Base-by-base conservation (phyloP, 1,284 basidiomycete species). In the Ustilago shanxiensis region DNA sequence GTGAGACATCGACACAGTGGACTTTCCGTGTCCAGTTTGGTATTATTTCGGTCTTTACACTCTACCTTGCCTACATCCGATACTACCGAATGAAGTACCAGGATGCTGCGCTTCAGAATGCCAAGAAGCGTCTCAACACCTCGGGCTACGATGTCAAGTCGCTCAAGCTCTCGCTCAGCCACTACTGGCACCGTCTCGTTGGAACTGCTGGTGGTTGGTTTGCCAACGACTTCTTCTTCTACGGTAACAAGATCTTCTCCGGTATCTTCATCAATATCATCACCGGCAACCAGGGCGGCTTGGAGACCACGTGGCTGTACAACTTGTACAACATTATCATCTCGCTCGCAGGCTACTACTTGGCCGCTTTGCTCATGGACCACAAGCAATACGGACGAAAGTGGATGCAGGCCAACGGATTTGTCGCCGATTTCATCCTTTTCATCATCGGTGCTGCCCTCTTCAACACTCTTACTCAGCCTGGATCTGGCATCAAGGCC, bases 11-110 rank as follows among this genome's bases (percentile, higher is more conserved):
- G 1, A 87, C 87, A 10, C 89, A 90, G 80, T 89, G 87, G 87
- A 88, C 88, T 11, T 90, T 88, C 87, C 87, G 89, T 61, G 86
- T 89, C 22, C 88, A 88, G 60, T 90, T 90, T 73, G 89, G 84
- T 31, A 83, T 89, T 81, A 88, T 89, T 82, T 86, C 87, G 45
- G 78, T 86, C 24, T 86, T 88, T 74, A 89, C 89, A 33, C 85
- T 89, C 33, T 89, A 88, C 88, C 87, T 90, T 49, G 87, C 85
- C 54, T 89, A 89, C 87, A 87, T 87, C 85, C 88, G 89, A 82
- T 88, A 87, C 86, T 89, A 88, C 87, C 73, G 79, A 52, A 81
- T 86, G 78, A 66, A 67, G 86, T 88, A 83, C 86, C 86, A 77
- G 72, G 82, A 82, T 28, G 69, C 66, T 9, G 87, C 87, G 1